Evolutionary conservation across 805 yeast species (phyloP).

Genomic region (Yarrowia phangngaensis): DNA sequence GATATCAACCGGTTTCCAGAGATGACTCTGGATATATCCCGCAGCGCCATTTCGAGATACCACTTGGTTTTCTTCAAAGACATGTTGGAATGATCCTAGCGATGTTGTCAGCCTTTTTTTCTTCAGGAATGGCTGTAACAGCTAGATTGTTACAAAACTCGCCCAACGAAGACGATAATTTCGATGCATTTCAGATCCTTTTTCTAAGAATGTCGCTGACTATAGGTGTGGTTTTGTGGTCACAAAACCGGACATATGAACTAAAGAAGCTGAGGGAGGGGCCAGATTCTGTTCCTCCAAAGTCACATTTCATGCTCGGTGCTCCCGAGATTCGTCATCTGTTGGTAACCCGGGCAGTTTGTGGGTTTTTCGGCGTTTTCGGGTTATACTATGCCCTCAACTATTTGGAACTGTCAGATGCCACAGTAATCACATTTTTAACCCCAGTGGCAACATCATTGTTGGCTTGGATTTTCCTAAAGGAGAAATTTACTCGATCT

Average conservation of each 20-base stretch:
- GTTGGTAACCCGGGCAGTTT: conserved; percentile 58
- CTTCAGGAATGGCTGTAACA: conserved; percentile 69
- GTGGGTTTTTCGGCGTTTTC: conserved; percentile 79
- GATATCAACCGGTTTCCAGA: too few species aligned
- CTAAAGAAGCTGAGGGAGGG: conserved; percentile 48
- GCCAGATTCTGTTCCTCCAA: conserved; percentile 51
- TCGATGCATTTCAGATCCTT: conserved; percentile 75
- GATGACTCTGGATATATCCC: too few species aligned
- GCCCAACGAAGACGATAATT: conserved; percentile 54
- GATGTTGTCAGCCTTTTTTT: conserved; percentile 64
- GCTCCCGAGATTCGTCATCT: conserved; percentile 54
- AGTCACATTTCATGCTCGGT: conserved; percentile 45
- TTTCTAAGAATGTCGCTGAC: conserved; percentile 76
- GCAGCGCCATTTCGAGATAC: background rate
- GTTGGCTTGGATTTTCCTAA: conserved; percentile 61
- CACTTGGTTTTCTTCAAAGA: background rate
- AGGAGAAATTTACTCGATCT: conserved; percentile 59
- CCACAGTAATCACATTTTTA: conserved; percentile 73
- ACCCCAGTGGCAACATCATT: conserved; percentile 74
- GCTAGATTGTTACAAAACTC: conserved; percentile 66
- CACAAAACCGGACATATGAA: conserved; percentile 52
- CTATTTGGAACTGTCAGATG: conserved; percentile 74
- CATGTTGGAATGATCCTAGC: conserved; percentile 57
- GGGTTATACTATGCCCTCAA: conserved; percentile 71
- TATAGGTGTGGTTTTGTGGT: conserved; percentile 34